Evolutionary conservation across 1,284 basidiomycete species (phyloP), one percentile per base, ranked within the genome.

Genomic region (Sporisorium exsertum): DNA sequence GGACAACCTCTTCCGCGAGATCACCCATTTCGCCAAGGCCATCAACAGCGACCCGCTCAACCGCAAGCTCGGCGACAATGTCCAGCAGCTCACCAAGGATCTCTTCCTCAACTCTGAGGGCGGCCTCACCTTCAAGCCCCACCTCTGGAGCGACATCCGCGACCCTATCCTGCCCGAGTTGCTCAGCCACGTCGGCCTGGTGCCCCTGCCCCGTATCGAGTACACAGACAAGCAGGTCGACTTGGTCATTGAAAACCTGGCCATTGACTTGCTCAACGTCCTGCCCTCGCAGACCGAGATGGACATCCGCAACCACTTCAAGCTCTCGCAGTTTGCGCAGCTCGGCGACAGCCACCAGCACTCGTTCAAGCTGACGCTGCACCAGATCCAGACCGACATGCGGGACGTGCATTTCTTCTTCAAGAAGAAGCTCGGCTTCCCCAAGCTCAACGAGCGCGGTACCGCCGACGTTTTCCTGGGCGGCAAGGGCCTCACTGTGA

Each of bases 331-430:
- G 40, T 79, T 71, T 66, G 68, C 78, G 56, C 75, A 72, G 67
- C 64, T 82, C 60, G 70, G 58, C 50, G 78, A 78, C 63, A 59
- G 49, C 32, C 80, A 81, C 68, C 63, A 77, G 62, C 80, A 82
- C 73, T 68, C 70, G 50, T 77, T 82, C 75, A 81, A 81, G 78
- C 59, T 83, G 49, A 71, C 70, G 7, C 65, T 83, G 84, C 88
- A 88, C 29, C 95, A 98, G 86, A 93, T 97, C 82, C 95, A 98
- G 86, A 92, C 92, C n/a, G 94, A 96, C 82, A 92, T 97, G 89
- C 90, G 92, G 43, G 94, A 97, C 81, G 93, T 97, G 22, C 91
- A 92, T 15, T 96, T 97, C 86, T 94, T 92, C 61, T 78, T 83
- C 68, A 75, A 79, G 58, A 84, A 84, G 70, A 78, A 88, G 52